These are phyloP conservation scores for Buddleja alternifolia DNA, from an alignment of 257 asterid species.

Conservation along the genomic window DNA sequence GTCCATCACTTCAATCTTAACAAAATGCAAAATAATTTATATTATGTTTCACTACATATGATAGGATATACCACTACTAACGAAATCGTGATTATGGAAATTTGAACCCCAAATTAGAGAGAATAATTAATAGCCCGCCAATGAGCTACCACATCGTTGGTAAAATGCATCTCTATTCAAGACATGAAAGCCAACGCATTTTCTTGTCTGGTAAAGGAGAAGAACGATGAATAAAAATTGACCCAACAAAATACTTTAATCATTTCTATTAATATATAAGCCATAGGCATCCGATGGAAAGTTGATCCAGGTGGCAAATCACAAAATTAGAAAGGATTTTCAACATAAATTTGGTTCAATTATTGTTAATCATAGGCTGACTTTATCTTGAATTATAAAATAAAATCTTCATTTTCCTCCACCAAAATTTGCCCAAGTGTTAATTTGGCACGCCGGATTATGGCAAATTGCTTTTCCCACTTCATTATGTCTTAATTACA, in stretches of 20 bases:
- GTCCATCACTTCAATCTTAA: too few relatives aligned
- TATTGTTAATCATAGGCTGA: conserved; percentile 36
- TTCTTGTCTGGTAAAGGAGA: conserved; percentile 30
- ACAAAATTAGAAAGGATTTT: conserved; percentile 16
- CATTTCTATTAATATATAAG: conserved; percentile 27
- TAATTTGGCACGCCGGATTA: conserved; percentile 26
- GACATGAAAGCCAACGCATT: conserved; percentile 20
- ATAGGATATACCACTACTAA: too few relatives aligned
- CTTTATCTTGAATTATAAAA: conserved; percentile 15
- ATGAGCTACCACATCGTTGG: too few relatives aligned
- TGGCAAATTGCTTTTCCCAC: background rate
- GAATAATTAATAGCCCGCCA: too few relatives aligned
- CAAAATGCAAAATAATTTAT: too few relatives aligned
- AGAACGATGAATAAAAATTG: conserved; percentile 6
- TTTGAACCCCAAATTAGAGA: too few relatives aligned
- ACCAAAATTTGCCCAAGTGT: background rate
- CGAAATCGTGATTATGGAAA: too few relatives aligned
- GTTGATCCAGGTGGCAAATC: conserved; percentile 5
- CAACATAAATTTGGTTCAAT: conserved; percentile 22
- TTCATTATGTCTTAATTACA: background rate
- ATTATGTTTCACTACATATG: too few relatives aligned
- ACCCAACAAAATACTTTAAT: conserved; percentile 36
- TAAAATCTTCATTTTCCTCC: conserved; percentile 2
- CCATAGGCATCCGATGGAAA: conserved; percentile 29
- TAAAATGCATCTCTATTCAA: conserved; percentile 11